Evolutionary conservation across 371 early-diverging fungal genomes (phyloP).

Genomic region (Syncephalastrum racemosum): DNA sequence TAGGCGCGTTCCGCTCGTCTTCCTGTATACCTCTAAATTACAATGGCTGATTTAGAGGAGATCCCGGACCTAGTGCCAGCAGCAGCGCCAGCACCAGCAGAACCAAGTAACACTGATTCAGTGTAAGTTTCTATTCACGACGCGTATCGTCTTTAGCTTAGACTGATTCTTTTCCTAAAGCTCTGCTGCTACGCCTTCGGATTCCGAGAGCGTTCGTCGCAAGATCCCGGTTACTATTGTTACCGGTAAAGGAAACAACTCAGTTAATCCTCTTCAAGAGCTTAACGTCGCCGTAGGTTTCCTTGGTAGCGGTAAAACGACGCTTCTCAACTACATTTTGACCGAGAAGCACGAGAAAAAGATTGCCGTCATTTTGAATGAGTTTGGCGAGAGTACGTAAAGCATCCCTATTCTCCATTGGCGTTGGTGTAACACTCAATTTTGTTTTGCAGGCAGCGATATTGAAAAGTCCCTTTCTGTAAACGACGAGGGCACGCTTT

Average conservation of each 20-base stretch:
- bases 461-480: slow-evolving; percentile 91
- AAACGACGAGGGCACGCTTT: slow-evolving; percentile 74
- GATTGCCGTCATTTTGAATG: slow-evolving; percentile 94
- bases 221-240: slow-evolving; percentile 79
- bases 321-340: slow-evolving; percentile 86
- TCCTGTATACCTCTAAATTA: not conserved
- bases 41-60: slow-evolving; percentile 43
- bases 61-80: slow-evolving; percentile 58
- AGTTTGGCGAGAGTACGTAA: slow-evolving; percentile 73
- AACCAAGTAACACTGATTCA: not conserved
- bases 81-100: too few relatives aligned
- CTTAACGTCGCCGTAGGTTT: slow-evolving; percentile 53
- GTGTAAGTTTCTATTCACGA: slow-evolving; percentile 11
- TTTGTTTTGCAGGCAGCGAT: slow-evolving; percentile 64
- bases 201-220: slow-evolving; percentile 13
- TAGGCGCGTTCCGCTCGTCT: too few relatives aligned
- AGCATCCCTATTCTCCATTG: not conserved
- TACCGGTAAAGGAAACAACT: slow-evolving; percentile 40
- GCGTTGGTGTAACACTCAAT: not conserved
- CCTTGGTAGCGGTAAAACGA: slow-evolving; percentile 94
- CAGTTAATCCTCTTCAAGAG: not conserved
- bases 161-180: not conserved
- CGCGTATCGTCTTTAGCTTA: not conserved
- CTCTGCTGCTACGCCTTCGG: not conserved
- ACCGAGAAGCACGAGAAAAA: slow-evolving; percentile 89